phyloP scores from a whole-genome alignment of 148 eudicot genomes.

The Heliosperma pusillum region DNA sequence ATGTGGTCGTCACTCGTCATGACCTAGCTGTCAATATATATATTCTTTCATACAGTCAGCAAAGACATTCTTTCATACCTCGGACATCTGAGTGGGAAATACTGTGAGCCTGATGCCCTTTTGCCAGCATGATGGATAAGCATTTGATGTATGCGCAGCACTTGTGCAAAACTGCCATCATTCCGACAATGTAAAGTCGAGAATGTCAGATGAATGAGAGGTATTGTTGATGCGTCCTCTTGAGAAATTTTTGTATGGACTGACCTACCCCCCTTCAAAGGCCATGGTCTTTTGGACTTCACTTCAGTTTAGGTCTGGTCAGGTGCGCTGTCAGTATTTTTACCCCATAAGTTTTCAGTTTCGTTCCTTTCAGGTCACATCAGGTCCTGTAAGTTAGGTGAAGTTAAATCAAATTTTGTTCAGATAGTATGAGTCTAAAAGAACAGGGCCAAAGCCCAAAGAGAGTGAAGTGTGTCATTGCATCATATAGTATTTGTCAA shows the following conservation, averaged over 20 bases:
- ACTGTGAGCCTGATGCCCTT: background rate
- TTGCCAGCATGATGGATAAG: background rate
- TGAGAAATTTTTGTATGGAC: background rate
- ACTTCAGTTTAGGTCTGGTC: too few relatives aligned
- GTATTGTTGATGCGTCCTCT: background rate
- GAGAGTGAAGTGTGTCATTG: background rate
- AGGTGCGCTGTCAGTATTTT: too few relatives aligned
- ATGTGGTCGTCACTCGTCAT: background rate
- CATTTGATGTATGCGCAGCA: background rate
- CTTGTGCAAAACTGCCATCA: background rate
- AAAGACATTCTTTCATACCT: too few relatives aligned
- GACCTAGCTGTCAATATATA: too few relatives aligned
- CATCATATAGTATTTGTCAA: background rate
- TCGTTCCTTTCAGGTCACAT: background rate
- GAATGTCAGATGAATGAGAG: slow-evolving; percentile 2
- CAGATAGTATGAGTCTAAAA: too few relatives aligned
- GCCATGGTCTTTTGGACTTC: too few relatives aligned
- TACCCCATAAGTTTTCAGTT: too few relatives aligned
- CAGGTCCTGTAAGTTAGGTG: too few relatives aligned
- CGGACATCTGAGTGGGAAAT: background rate
- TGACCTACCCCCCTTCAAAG: background rate
- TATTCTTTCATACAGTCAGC: too few relatives aligned
- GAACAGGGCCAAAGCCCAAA: background rate
- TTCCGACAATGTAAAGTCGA: background rate
- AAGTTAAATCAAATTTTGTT: too few relatives aligned